Evolutionary conservation across 768 basidiomycete species (phyloP), one percentile per base, ranked within the genome.

Genomic region (Panellus pusillus): DNA sequence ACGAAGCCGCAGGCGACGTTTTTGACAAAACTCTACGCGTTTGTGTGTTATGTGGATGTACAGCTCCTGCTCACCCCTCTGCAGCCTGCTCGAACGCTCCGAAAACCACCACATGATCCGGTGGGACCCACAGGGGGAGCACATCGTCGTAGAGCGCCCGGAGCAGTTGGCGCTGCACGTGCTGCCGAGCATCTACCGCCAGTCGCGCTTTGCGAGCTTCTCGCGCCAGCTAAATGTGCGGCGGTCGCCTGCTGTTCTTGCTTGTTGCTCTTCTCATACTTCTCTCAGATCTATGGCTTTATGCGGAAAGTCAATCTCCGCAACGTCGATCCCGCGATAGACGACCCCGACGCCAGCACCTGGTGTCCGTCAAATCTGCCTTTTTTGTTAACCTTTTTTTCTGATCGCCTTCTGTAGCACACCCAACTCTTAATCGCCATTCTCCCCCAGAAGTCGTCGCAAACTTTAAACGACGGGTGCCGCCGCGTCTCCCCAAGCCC

Each of bases 71-170:
- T n/a, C n/a, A n/a, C n/a, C n/a, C n/a, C n/a, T n/a, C 48, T 50
- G 31, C 58, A 93, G 91, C 47, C 85, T 93, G 45, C 84, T 93
- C 67, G 92, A 93, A 70, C 86, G 91, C 44, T 83, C 89, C 52
- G 93, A 95, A 72, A 94, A 95, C 72, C 90, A 94, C 63, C 90
- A 93, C 70, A 95, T 96, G 89, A 95, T 97, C 69, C 88, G 93
- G 47, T 97, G 93, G 93, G 93, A 94, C 67, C 87, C 89, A 14
- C 85, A 87, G 18, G 94, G 93, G 57, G 90, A 93, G 68, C 89
- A 93, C 66, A 95, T 97, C 78, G 93, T 97, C 72, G 93, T 97
- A 50, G 93, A 95, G 66, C 78, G 89, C 29, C 94, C 93, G 59
- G 91, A 93, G 68, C 93, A 95, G 69, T 86, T 97, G 54, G 93